These are phyloP conservation scores for Moricandia arvensis DNA, from an alignment of 345 rosid species.

Conservation along the genomic window DNA sequence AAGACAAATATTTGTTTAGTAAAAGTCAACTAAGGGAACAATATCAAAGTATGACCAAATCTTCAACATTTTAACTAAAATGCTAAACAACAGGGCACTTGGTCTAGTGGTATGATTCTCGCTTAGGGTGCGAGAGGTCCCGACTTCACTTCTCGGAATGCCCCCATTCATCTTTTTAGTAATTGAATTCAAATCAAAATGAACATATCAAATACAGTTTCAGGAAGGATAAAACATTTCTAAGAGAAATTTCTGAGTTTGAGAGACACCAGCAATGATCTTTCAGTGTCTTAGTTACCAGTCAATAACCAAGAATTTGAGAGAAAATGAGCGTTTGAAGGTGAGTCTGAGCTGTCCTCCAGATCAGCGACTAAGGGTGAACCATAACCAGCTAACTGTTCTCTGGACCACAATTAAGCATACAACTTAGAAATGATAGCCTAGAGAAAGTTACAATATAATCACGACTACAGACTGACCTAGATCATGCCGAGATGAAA, in stretches of 20 bases:
- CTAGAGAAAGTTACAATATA: neutral
- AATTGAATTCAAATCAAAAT: too few species aligned
- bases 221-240: too few species aligned
- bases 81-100: constrained; percentile 49
- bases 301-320: too few species aligned
- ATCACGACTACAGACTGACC: constrained; percentile 21
- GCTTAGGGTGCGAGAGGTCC: constrained; percentile 91
- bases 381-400: constrained; percentile 18
- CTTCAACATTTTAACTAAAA: neutral
- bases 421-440: constrained; percentile 11
- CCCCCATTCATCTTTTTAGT: too few species aligned
- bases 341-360: neutral
- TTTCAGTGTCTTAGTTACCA: too few species aligned
- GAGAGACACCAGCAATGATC: too few species aligned
- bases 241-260: too few species aligned
- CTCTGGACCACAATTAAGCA: constrained; percentile 16
- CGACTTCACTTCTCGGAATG: constrained; percentile 81
- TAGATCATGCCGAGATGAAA: constrained; percentile 11
- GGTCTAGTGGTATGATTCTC: constrained; percentile 93
- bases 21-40: neutral
- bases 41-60: neutral
- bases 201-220: too few species aligned
- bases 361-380: constrained; percentile 5
- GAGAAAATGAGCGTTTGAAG: constrained; percentile 5
- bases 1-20: neutral